Percentiles rank a stretch among this genome's conserved stretches.
Conservation (phyloP, 371 early-diverging fungal genomes). For the Ordospora pajunii region DNA sequence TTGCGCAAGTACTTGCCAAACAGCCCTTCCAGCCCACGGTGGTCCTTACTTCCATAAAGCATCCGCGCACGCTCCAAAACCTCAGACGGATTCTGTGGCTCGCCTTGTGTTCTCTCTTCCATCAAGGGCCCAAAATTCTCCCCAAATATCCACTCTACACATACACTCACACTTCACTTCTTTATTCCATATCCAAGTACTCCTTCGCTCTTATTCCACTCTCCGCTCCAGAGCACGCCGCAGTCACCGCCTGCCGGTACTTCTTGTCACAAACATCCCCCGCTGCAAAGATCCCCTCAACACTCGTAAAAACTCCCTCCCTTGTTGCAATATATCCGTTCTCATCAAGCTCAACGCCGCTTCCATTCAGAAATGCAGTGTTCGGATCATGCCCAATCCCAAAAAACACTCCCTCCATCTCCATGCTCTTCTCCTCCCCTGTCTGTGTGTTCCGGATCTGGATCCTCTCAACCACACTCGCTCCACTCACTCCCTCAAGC, state of each 20-base stretch:
- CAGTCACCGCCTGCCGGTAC: constrained; percentile 75
- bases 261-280: constrained; percentile 92
- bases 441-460: constrained; percentile 59
- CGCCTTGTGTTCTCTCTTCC: neutral
- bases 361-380: constrained; percentile 58
- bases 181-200: constrained; percentile 19
- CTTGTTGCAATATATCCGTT: constrained; percentile 76
- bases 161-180: neutral
- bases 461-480: constrained; percentile 61
- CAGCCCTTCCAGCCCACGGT: constrained; percentile 38
- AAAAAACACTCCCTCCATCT: constrained; percentile 84
- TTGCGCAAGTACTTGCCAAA: constrained; percentile 42
- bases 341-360: constrained; percentile 67
- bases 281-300: constrained; percentile 84
- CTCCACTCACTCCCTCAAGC: constrained; percentile 73
- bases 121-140: constrained; percentile 3
- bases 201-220: constrained; percentile 27
- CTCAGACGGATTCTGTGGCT: neutral
- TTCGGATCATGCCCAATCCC: constrained; percentile 94
- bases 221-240: constrained; percentile 63
- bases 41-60: constrained; percentile 21
- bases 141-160: neutral
- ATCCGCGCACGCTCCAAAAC: constrained; percentile 8
- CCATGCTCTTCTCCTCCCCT: constrained; percentile 62
- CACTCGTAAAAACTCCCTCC: constrained; percentile 68